Percentiles rank a stretch among this genome's conserved stretches.
Evolutionary conservation across 768 basidiomycete genomes (phyloP).

Genomic region (Pluteus cervinus): DNA sequence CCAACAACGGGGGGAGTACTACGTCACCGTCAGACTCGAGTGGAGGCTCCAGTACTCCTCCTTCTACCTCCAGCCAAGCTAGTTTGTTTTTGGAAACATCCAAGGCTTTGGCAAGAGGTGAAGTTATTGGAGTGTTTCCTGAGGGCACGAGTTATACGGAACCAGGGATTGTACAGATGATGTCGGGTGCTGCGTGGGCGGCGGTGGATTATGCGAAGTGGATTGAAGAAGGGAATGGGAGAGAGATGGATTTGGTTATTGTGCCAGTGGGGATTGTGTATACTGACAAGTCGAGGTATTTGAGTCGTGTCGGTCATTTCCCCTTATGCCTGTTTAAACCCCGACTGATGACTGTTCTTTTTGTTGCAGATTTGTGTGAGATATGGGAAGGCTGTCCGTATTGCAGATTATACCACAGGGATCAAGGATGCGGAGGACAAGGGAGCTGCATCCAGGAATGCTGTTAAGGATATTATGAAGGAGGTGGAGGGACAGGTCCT

Average conservation of each 20-base stretch:
- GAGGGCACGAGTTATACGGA: conserved; percentile 53
- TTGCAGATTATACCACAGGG: conserved; percentile 43
- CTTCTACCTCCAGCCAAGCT: conserved; percentile 22
- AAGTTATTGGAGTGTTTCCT: conserved; percentile 65
- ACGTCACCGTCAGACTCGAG: conserved; percentile 6
- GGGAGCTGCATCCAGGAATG: conserved; percentile 30
- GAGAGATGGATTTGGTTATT: conserved; percentile 28
- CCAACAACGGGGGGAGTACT: conserved; percentile 27
- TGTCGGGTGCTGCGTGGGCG: conserved; percentile 67
- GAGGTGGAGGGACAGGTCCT: conserved; percentile 42
- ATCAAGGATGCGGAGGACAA: conserved; percentile 30
- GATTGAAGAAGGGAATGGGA: conserved; percentile 31
- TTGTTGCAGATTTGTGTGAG: conserved; percentile 23
- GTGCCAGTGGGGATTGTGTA: conserved; percentile 68
- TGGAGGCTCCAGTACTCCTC: conserved; percentile 1
- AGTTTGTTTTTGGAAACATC: conserved; percentile 52
- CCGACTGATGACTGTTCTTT: neutral
- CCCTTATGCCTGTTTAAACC: neutral
- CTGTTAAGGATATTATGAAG: conserved; percentile 53
- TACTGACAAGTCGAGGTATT: conserved; percentile 60
- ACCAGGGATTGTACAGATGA: conserved; percentile 38
- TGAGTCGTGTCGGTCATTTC: conserved; percentile 40
- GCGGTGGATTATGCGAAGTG: conserved; percentile 69
- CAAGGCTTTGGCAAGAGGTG: conserved; percentile 42
- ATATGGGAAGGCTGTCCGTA: conserved; percentile 45